Evolutionary conservation across 805 yeast genomes (phyloP).

Genomic region (Kazachstania kunashirensis): DNA sequence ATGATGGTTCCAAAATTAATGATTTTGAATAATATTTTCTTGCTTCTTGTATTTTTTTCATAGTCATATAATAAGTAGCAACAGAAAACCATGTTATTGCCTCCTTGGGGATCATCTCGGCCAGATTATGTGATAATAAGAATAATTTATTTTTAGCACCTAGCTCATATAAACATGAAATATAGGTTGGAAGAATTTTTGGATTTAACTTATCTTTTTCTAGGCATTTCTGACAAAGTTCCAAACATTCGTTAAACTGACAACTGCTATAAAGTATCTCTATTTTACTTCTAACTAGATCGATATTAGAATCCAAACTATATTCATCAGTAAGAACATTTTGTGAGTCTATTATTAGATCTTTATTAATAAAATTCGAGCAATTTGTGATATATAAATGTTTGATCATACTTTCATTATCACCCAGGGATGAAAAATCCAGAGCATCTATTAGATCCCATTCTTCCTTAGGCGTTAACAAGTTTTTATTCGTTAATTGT

Average conservation of each 20-base stretch:
- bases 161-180: constrained; percentile 76
- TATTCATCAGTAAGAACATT: constrained; percentile 59
- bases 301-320: constrained; percentile 58
- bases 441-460: constrained; percentile 68
- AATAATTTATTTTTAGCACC: constrained; percentile 77
- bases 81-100: constrained; percentile 88
- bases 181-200: constrained; percentile 62
- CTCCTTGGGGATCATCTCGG: constrained; percentile 71
- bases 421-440: constrained; percentile 51
- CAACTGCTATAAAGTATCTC: constrained; percentile 67
- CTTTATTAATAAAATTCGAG: constrained; percentile 58
- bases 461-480: constrained; percentile 76
- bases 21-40: constrained; percentile 83
- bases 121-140: constrained; percentile 71
- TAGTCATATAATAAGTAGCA: constrained; percentile 77
- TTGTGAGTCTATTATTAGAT: constrained; percentile 55
- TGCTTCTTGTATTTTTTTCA: constrained; percentile 68
- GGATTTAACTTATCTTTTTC: constrained; percentile 62
- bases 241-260: constrained; percentile 65
- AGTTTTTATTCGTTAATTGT: constrained; percentile 59
- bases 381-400: constrained; percentile 66
- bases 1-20: constrained; percentile 76
- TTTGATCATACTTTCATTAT: constrained; percentile 71
- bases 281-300: constrained; percentile 57
- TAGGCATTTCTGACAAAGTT: constrained; percentile 53